Conservation (phyloP, 495 filamentous ascomycete species). For the Penicillium tannophilum region DNA sequence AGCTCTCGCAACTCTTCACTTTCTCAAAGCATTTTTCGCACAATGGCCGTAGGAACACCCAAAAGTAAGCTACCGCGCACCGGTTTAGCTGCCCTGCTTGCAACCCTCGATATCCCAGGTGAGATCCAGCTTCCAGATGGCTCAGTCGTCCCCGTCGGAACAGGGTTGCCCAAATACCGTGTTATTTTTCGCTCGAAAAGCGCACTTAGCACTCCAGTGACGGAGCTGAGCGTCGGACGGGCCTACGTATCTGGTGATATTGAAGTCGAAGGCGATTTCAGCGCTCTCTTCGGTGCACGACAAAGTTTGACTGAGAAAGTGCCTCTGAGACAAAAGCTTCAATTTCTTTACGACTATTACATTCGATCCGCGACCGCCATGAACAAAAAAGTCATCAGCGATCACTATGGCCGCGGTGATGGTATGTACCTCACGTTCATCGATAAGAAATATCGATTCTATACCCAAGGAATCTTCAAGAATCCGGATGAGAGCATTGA, state of each 20-base stretch:
- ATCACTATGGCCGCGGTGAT: slow-evolving; percentile 21
- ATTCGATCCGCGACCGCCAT: slow-evolving; percentile 16
- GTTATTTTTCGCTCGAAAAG: slow-evolving; percentile 14
- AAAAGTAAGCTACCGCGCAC: slow-evolving; percentile 13
- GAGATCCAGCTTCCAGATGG: slow-evolving; percentile 21
- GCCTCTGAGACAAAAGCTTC: slow-evolving; percentile 17
- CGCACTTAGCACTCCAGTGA: slow-evolving; percentile 17
- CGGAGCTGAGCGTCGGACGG: slow-evolving; percentile 14
- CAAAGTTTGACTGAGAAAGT: slow-evolving; percentile 11
- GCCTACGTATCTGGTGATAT: slow-evolving; percentile 19
- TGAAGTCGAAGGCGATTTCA: slow-evolving; percentile 14
- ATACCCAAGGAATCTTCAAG: slow-evolving; percentile 19
- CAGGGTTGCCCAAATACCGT: slow-evolving; percentile 10
- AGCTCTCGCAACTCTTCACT: no score
- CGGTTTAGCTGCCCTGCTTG: slow-evolving; percentile 21
- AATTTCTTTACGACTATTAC: slow-evolving; percentile 19
- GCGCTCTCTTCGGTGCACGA: slow-evolving; percentile 12
- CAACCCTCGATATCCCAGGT: slow-evolving; percentile 14
- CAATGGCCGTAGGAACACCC: no score
- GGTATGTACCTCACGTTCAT: slow-evolving; percentile 21
- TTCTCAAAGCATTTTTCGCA: no score
- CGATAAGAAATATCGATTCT: slow-evolving; percentile 20
- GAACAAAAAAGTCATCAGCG: slow-evolving; percentile 17
- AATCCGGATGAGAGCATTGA: slow-evolving; percentile 18
- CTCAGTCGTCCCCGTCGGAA: slow-evolving; percentile 5